Base-by-base conservation (phyloP, 2,329 filamentous ascomycete species). In the Fulvia fulva region DNA sequence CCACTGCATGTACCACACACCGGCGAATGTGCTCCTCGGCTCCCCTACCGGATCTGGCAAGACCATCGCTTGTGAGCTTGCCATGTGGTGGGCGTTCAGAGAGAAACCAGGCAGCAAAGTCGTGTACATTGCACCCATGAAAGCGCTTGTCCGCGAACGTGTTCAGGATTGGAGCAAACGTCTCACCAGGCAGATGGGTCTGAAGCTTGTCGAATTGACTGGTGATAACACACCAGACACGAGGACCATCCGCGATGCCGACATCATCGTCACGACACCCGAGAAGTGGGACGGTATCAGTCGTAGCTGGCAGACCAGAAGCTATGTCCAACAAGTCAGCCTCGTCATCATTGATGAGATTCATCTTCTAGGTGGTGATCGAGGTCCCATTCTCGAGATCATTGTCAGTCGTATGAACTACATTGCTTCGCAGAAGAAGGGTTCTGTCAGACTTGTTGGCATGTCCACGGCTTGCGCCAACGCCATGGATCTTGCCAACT, bases 261-360 rank as follows among this genome's bases (percentile, higher is more conserved):
- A 99, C 72, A 91, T 99, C 62, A 99, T 99, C 68, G 91, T 99
- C 68, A 99, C 94, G 0, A 99, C 95, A 0, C 95, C 94, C n/a
- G 94, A 99, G 77, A 99, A 99, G 73, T 99, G 94, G 94, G 95
- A 99, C 72, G 95, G 95, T 83, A 97, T 99, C 66, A 96, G 91
- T 67, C 89, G 94, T 83, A 96, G 90, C 70, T 99, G 95, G 94
- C 92, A 97, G 74, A 97, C 93, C 5, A 88, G 94, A 84, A 89
- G 90, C 60, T 99, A 99, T 66, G 94, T 99, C 43, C 86, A 91
- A 53, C 88, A 97, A 75, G 94, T 99, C 59, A 93, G 91, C 60
- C 79, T 99, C 16, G 94, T 99, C 53, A 97, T 99, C 62, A 99
- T 99, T 65, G 94, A 99, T 69, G 94, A 99, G 77, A 99, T 99